A percentile compares a stretch with the other conserved stretches of the same genome.
Evolutionary conservation across 805 yeast species (phyloP).

Genomic region (Ogataea pini): DNA sequence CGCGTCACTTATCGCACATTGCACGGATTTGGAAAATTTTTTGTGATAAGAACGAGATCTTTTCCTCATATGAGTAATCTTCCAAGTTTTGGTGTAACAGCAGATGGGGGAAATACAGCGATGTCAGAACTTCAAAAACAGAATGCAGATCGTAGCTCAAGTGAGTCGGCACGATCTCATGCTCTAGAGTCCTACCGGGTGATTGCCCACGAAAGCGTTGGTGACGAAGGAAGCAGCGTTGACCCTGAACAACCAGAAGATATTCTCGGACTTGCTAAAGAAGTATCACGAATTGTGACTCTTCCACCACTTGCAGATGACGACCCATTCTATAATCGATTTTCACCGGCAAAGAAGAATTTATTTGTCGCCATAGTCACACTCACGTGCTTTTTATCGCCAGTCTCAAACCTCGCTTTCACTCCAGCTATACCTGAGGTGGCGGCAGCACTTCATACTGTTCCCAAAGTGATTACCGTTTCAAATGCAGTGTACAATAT

Average conservation of each 20-base stretch:
- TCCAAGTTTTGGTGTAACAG: not conserved
- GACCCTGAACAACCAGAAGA: constrained; percentile 5
- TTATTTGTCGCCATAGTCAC: constrained; percentile 37
- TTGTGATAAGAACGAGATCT: not conserved
- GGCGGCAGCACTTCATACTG: constrained; percentile 46
- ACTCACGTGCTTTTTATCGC: constrained; percentile 45
- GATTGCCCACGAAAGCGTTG: constrained; percentile 1
- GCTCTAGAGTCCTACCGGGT: constrained; percentile 5
- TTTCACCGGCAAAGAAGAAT: constrained; percentile 28
- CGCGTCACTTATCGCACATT: not conserved
- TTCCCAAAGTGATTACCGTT: constrained; percentile 47
- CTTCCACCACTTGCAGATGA: constrained; percentile 29
- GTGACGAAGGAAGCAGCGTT: constrained; percentile 4
- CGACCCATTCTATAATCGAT: constrained; percentile 32
- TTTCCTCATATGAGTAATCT: not conserved
- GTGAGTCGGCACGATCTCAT: constrained; percentile 1
- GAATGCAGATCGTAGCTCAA: not conserved
- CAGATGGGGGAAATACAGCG: not conserved
- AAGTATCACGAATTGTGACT: constrained; percentile 15
- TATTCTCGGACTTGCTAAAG: constrained; percentile 12
- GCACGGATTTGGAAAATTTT: not conserved
- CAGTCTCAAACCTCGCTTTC: constrained; percentile 45
- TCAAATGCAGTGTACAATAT: constrained; percentile 52
- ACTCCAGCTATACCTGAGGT: constrained; percentile 55
- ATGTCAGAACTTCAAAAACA: not conserved